Conservation (phyloP, 2,329 filamentous ascomycete species). For the Stachybotrys elegans region DNA sequence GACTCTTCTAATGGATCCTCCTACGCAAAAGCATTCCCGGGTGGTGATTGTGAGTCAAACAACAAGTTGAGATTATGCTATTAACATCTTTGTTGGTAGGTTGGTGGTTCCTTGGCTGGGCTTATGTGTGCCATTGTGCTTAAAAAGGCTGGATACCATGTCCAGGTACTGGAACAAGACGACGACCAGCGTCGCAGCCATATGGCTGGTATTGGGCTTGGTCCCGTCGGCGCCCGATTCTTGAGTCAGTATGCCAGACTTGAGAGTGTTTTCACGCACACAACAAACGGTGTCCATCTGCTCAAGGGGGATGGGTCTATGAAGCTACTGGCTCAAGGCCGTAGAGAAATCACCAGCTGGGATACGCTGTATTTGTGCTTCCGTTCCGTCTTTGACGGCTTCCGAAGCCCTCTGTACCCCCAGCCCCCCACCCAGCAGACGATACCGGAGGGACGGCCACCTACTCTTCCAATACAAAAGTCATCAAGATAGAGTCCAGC, state of each 20-base stretch:
- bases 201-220: conserved; percentile 1
- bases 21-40: too few relatives aligned
- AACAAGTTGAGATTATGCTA: too few relatives aligned
- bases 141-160: conserved; percentile 2
- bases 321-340: background rate
- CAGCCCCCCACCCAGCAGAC: background rate
- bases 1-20: too few relatives aligned
- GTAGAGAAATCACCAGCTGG: conserved; percentile 5
- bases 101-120: conserved; percentile 6
- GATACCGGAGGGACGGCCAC: too few relatives aligned
- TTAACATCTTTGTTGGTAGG: too few relatives aligned
- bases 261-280: background rate
- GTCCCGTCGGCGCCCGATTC: background rate
- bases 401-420: background rate
- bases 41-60: too few relatives aligned
- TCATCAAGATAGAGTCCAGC: background rate
- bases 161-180: conserved; percentile 5
- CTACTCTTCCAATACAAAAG: too few relatives aligned
- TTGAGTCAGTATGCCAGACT: background rate
- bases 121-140: conserved; percentile 4
- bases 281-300: background rate
- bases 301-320: background rate
- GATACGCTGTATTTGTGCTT: conserved; percentile 4
- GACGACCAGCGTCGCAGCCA: conserved; percentile 4
- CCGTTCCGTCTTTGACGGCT: conserved; percentile 4